Evolutionary conservation across 148 eudicot genomes (phyloP).

Genomic region (Oxyria digyna): DNA sequence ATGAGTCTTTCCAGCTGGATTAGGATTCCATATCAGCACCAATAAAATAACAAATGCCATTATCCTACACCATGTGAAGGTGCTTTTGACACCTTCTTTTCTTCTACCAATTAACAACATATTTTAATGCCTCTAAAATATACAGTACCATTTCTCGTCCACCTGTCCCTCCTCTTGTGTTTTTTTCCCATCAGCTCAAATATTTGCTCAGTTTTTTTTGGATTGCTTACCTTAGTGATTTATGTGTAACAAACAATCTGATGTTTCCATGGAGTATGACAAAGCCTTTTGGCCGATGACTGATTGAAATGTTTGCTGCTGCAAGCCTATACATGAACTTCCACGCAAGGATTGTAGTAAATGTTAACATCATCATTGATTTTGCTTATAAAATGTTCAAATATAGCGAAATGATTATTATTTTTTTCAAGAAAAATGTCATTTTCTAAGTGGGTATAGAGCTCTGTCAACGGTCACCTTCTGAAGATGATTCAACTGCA

Average conservation of each 20-base stretch:
- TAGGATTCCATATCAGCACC: not conserved
- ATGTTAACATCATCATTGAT: constrained; percentile 1
- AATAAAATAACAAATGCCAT: not conserved
- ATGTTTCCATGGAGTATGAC: not conserved
- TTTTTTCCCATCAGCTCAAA: not conserved
- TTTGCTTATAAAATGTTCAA: not conserved
- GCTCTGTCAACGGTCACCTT: not conserved
- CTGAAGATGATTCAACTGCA: not conserved
- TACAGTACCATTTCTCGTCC: not conserved
- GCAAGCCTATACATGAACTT: not conserved
- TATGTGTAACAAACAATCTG: not conserved
- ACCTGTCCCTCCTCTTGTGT: not conserved
- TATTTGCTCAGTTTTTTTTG: not conserved
- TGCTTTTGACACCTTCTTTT: not conserved
- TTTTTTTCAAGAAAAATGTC: not conserved
- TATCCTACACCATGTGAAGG: constrained; percentile 1
- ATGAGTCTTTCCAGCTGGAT: not conserved
- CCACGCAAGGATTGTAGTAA: not conserved
- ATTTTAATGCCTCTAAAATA: not conserved
- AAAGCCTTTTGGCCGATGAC: not conserved
- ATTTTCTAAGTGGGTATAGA: not conserved
- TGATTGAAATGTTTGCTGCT: constrained; percentile 1
- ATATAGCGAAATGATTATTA: not conserved
- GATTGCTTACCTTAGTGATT: not conserved
- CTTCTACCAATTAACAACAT: not conserved